Base-by-base conservation (phyloP, 129 eudicot species). In the Tagetes erecta region DNA sequence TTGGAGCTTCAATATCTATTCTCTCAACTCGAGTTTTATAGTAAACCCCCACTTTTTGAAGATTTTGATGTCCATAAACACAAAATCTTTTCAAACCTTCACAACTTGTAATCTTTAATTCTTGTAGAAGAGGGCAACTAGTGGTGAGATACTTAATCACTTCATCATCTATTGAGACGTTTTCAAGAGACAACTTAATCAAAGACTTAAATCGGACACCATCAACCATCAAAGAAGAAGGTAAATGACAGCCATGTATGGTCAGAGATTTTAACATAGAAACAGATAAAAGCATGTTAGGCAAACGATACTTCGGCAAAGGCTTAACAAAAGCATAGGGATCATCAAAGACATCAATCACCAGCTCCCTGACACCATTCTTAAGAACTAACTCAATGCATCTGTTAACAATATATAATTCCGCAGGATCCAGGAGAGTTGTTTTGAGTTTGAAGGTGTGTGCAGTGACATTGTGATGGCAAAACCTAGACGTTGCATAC, bases 1-100 rank as follows among this genome's bases (percentile, higher is more conserved):
- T 59, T 34, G 40, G 65, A 59, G 65, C 65, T 59, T 59, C 65
- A 34, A 59, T 59, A 59, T 34, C 65, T 59, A 59, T 59, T 34
- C 14, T 59, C 14, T 59, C 65, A 59, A 59, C 14, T 34, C n/a
- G 65, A 10, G 40, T 59, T 6, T 34, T 9, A 34, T 10, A 34
- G 5, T 0, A 0, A 59, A 59, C 10, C 33, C 9, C 2, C 6
- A 59, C n/a, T 33, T 34, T 8, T 59, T 59, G 40, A 59, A 59
- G 65, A 59, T 33, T 33, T 59, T 10, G 65, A 59, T 59, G 65
- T 3, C 41, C 65, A 33, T 34, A 34, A 59, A 59, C n/a, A 59
- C 41, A 9, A 9, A 59, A 35, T 59, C 14, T 59, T 59, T 59
- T 33, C 0, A 59, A 59, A 59, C 65, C 65, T 31, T 36, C 4